Conservation (phyloP, 2,329 filamentous ascomycete species). For the Sporothrix schenckii region DNA sequence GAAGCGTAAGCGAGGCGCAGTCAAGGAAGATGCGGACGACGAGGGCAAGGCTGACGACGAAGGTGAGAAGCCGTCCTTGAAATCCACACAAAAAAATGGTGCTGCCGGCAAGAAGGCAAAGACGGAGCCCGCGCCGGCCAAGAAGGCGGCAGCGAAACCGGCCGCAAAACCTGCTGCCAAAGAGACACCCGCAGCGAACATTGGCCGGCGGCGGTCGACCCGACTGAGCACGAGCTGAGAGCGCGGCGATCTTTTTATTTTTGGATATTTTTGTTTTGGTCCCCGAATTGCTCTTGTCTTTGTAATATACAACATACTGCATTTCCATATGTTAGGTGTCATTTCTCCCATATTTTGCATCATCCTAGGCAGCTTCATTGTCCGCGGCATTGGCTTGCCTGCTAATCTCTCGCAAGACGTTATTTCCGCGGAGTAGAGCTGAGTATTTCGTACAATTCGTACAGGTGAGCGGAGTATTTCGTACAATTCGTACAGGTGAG, state of each 20-base stretch:
- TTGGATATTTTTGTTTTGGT: background rate
- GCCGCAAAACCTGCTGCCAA: background rate
- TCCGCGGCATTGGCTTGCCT: too few relatives aligned
- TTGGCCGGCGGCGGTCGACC: conserved; percentile 30
- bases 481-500: too few relatives aligned
- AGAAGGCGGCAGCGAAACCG: background rate
- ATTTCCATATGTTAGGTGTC: too few relatives aligned
- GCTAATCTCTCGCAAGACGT: too few relatives aligned
- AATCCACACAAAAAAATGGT: conserved; percentile 4
- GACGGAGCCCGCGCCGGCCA: conserved; percentile 23
- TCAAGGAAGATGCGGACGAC: conserved; percentile 17
- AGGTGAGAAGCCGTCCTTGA: background rate
- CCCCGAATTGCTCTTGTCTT: background rate
- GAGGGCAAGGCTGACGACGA: background rate
- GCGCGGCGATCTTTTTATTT: background rate
- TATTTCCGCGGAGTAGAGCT: too few relatives aligned
- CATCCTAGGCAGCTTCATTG: too few relatives aligned
- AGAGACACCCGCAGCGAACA: conserved; percentile 18
- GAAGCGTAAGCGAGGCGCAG: conserved; percentile 29
- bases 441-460: too few relatives aligned
- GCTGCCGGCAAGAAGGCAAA: conserved; percentile 31
- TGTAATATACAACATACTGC: too few relatives aligned
- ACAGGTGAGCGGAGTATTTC: too few relatives aligned
- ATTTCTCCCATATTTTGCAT: too few relatives aligned
- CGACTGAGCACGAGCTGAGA: conserved; percentile 20